Conservation (phyloP, 73 alveolate species). For the Tetrahymena borealis region DNA sequence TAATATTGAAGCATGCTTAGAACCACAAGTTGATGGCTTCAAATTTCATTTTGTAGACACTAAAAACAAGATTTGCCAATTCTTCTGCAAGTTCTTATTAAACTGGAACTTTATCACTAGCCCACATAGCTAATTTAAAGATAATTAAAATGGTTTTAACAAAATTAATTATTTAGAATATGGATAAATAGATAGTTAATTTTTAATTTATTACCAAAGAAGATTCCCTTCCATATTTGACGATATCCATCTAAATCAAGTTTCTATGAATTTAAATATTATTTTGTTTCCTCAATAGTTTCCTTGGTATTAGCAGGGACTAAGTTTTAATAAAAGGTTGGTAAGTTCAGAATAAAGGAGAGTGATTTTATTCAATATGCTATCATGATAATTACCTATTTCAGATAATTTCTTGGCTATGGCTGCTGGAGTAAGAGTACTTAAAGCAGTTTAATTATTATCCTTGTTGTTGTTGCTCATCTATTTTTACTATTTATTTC, state of each 20-base stretch:
- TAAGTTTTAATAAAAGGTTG: neutral
- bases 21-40: neutral
- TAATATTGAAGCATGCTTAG: neutral
- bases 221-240: neutral
- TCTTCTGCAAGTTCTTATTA: neutral
- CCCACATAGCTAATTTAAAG: neutral
- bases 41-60: neutral
- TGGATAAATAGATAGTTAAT: neutral
- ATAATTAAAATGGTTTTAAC: neutral
- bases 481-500: neutral
- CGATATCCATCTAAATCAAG: neutral
- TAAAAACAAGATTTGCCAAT: neutral
- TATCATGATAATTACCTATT: too few species aligned
- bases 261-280: neutral
- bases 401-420: neutral
- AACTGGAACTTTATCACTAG: neutral
- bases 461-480: neutral
- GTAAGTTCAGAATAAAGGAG: neutral
- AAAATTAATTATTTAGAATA: neutral
- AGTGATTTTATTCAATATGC: neutral
- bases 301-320: neutral
- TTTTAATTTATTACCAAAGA: neutral
- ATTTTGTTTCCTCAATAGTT: neutral
- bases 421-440: neutral
- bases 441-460: neutral